Evolutionary conservation across 1,284 basidiomycete species (phyloP), one percentile per base, ranked within the genome.

Genomic region (Irpex lacteus): DNA sequence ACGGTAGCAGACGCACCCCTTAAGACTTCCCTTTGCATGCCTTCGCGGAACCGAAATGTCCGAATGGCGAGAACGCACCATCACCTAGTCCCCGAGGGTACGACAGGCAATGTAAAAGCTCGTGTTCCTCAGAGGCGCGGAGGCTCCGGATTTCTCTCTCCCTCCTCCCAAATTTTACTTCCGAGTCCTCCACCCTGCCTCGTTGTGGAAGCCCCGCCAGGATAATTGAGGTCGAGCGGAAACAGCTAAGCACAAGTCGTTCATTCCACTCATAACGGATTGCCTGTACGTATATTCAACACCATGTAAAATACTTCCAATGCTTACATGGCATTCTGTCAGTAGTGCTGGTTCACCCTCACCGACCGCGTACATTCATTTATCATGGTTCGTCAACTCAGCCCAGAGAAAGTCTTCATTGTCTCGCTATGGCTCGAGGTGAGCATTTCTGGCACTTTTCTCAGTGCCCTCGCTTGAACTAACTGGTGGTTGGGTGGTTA

Each of bases 341-440:
- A 38, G 38, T 19, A 49, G 26, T n/a, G 19, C 59, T 26, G 18
- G 21, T 15, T 52, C 47, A 19, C 40, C 36, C 59, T 52, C 21
- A 44, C 59, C 59, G 40, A 32, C 47, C 59, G 18, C 59, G 26
- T 49, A 19, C 55, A 57, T 52, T 56, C 60, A n/a, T 61, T 61
- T 56, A 58, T 9, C 47, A 67, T 66, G 66, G 47, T 49, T 19
- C 7, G 19, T 5, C 64, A 67, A 40, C 44, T 64, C 19, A 58
- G 62, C n/a, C 60, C 66, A 8, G 65, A 67, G 8, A 63, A 62
- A 36, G 60, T 58, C 13, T 67, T 65, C 60, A 60, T 67, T 37
- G 58, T 67, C 18, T 65, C 64, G 6, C 32, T 67, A 11, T 67
- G 66, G 66, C 54, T 66, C 0, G 66, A 67, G 66, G 66, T 67